These are phyloP conservation scores for Sarocladiaceae sp. DNA, from an alignment of 2,329 filamentous ascomycete species.

Conservation along the genomic window DNA sequence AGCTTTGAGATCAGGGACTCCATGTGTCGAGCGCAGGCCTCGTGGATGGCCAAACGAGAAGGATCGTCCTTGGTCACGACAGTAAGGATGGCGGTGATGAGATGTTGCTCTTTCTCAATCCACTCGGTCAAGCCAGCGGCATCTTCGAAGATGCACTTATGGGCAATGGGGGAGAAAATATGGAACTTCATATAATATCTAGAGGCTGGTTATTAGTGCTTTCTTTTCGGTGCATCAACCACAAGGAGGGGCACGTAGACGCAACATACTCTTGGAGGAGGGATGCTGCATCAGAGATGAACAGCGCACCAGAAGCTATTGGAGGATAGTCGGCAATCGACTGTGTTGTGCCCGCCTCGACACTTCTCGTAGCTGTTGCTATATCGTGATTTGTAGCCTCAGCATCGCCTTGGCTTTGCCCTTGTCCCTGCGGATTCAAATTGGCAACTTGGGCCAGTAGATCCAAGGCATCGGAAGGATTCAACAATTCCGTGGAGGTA, in stretches of 20 bases:
- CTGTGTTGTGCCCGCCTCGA: slow-evolving; percentile 12
- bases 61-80: slow-evolving; percentile 69
- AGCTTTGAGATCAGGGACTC: slow-evolving; percentile 63
- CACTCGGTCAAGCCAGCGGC: slow-evolving; percentile 46
- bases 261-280: slow-evolving; percentile 24
- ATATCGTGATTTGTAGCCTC: neutral
- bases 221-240: too few relatives aligned
- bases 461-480: slow-evolving; percentile 37
- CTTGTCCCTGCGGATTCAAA: slow-evolving; percentile 23
- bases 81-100: slow-evolving; percentile 66
- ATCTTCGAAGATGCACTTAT: slow-evolving; percentile 52
- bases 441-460: slow-evolving; percentile 37
- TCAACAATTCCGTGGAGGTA: slow-evolving; percentile 34
- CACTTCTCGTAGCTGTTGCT: slow-evolving; percentile 10
- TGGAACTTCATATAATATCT: slow-evolving; percentile 65
- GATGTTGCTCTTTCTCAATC: slow-evolving; percentile 58
- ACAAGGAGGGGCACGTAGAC: neutral
- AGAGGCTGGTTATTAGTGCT: too few relatives aligned
- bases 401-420: slow-evolving; percentile 9
- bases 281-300: slow-evolving; percentile 19
- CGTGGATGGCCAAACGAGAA: slow-evolving; percentile 58
- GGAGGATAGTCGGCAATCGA: slow-evolving; percentile 24
- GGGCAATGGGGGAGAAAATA: slow-evolving; percentile 65
- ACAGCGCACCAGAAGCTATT: slow-evolving; percentile 25
- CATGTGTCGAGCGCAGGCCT: slow-evolving; percentile 66